These are phyloP conservation scores for Ustilago curta DNA, from an alignment of 1,284 basidiomycete genomes.

Conservation along the genomic window DNA sequence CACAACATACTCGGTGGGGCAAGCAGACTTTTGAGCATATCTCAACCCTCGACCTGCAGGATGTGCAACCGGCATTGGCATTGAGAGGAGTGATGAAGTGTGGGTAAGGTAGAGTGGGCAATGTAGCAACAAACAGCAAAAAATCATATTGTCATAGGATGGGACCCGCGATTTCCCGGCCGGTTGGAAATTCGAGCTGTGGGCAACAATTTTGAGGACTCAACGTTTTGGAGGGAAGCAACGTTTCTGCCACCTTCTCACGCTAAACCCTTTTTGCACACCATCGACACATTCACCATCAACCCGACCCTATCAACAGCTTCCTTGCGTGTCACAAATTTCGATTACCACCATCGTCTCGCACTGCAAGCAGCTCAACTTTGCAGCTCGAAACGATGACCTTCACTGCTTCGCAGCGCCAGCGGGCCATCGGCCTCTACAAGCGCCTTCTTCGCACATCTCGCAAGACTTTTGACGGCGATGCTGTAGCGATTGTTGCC, in stretches of 20 bases:
- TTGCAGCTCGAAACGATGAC: slow-evolving; percentile 20
- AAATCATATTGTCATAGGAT: background rate
- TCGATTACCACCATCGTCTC: background rate
- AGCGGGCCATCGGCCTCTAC: slow-evolving; percentile 61
- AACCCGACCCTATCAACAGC: slow-evolving; percentile 1
- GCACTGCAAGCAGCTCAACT: too few relatives aligned
- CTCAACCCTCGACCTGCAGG: too few relatives aligned
- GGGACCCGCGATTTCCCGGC: slow-evolving; percentile 13
- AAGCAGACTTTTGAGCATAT: background rate
- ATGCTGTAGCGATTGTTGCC: slow-evolving; percentile 49
- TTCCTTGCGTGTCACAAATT: background rate
- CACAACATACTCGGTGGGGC: slow-evolving; percentile 6
- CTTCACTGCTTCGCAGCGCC: slow-evolving; percentile 56
- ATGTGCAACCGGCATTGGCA: background rate
- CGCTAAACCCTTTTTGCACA: slow-evolving; percentile 3
- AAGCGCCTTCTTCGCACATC: slow-evolving; percentile 62
- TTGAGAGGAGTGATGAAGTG: background rate
- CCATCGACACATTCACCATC: background rate
- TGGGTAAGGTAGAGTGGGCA: background rate
- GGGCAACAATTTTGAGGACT: slow-evolving; percentile 8
- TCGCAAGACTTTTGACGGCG: slow-evolving; percentile 58
- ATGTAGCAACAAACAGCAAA: background rate
- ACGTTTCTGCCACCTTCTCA: slow-evolving; percentile 8
- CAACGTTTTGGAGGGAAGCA: background rate
- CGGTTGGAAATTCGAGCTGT: slow-evolving; percentile 6